A percentile compares a stretch with the other conserved stretches of the same genome.
Conservation (phyloP, 2,329 filamentous ascomycete species). For the Periconia sp. region DNA sequence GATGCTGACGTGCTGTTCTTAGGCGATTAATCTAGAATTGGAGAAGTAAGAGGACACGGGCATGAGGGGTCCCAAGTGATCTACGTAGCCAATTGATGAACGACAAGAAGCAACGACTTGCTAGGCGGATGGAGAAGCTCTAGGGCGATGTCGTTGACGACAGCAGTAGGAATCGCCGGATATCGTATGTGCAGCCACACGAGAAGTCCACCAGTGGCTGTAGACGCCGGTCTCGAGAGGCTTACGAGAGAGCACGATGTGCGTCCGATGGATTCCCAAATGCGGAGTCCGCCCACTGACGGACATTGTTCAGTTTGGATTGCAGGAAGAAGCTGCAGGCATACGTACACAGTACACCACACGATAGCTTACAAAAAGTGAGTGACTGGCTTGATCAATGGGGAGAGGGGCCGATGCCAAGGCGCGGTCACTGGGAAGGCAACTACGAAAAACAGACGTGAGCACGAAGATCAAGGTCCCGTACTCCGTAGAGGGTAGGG, state of each 20-base stretch:
- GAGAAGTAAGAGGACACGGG: too few species aligned
- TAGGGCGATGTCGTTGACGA: background rate
- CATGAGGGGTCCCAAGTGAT: background rate
- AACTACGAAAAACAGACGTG: background rate
- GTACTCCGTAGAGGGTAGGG: too few species aligned
- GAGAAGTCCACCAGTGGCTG: background rate
- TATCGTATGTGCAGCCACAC: background rate
- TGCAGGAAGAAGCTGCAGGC: background rate
- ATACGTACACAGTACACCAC: background rate
- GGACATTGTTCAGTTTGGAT: background rate
- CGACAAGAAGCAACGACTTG: background rate
- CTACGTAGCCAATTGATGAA: background rate
- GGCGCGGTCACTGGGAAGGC: background rate
- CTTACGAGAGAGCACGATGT: background rate
- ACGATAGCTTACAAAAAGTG: background rate
- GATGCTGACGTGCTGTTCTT: too few species aligned
- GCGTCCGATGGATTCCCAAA: background rate
- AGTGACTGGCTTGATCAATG: background rate
- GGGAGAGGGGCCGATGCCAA: slow-evolving; percentile 3
- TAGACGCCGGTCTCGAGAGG: background rate
- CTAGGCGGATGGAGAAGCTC: background rate
- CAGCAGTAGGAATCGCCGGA: background rate
- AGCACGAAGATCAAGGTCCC: background rate
- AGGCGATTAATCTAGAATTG: too few species aligned
- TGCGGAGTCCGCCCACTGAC: slow-evolving; percentile 1